phyloP scores from a whole-genome alignment of 192 early-diverging fungal species.

The Nowakowskiella sp. region DNA sequence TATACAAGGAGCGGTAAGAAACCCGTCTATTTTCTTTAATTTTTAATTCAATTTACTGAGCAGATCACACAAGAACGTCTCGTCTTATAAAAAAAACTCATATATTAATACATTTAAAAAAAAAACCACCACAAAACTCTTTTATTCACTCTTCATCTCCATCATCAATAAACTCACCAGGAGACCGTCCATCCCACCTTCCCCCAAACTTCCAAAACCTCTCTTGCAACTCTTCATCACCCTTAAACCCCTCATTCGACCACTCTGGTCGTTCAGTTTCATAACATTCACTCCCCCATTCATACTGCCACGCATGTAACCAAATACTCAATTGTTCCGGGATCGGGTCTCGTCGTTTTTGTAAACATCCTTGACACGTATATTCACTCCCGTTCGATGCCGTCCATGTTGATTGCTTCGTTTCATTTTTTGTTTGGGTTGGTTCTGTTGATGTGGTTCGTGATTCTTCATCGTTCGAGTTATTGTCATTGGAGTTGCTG shows the following conservation, averaged over 20 bases:
- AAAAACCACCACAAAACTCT: too few species aligned
- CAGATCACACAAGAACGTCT: too few species aligned
- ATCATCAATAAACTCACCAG: slow-evolving; percentile 6
- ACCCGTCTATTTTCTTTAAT: too few species aligned
- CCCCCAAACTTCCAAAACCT: slow-evolving; percentile 44
- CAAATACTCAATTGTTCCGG: slow-evolving; percentile 75
- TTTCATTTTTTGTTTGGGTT: too few species aligned
- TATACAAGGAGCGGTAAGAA: too few species aligned
- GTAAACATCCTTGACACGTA: slow-evolving; percentile 48
- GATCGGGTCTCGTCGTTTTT: slow-evolving; percentile 54
- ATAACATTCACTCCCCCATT: slow-evolving; percentile 75
- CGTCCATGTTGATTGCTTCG: too few species aligned
- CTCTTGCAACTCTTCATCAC: slow-evolving; percentile 18
- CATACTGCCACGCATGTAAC: slow-evolving; percentile 86
- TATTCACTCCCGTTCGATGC: not conserved
- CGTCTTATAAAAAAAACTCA: too few species aligned
- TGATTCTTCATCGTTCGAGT: too few species aligned
- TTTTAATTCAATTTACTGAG: too few species aligned
- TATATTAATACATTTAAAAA: too few species aligned
- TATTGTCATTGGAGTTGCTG: slow-evolving; percentile 14
- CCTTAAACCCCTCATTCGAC: slow-evolving; percentile 51
- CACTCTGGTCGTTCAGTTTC: slow-evolving; percentile 71
- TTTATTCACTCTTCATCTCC: too few species aligned
- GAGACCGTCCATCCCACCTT: slow-evolving; percentile 28
- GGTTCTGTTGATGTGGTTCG: too few species aligned